These are phyloP conservation scores for Pachyrhizus erosus DNA, from an alignment of 306 rosid genomes.

Conservation along the genomic window DNA sequence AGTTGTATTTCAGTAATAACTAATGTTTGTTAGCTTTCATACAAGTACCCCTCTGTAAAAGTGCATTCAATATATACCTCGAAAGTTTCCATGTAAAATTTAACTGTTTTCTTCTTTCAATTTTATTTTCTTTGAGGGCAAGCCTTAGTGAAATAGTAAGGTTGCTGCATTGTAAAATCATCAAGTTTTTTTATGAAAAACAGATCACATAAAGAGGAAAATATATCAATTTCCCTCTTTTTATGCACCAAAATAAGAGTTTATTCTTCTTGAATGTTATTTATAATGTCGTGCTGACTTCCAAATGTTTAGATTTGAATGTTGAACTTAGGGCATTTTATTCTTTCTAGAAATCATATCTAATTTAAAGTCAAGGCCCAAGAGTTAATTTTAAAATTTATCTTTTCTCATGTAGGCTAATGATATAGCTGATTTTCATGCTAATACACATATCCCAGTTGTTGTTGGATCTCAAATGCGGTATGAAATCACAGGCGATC, in stretches of 20 bases:
- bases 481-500: constrained; percentile 87
- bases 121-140: neutral
- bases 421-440: constrained; percentile 73
- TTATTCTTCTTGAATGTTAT: constrained; percentile 8
- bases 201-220: neutral
- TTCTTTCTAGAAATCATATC: neutral
- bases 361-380: constrained; percentile 4
- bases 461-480: constrained; percentile 91
- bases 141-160: neutral
- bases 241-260: neutral
- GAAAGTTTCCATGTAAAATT: constrained; percentile 4
- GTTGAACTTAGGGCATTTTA: neutral
- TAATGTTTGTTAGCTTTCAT: neutral
- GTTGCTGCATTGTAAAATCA: neutral
- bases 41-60: neutral
- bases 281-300: neutral
- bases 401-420: constrained; percentile 61
- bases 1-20: neutral
- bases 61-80: neutral
- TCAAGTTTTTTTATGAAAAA: too few species aligned
- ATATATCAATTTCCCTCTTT: neutral
- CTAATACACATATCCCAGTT: constrained; percentile 92
- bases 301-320: constrained; percentile 20
- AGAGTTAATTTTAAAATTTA: constrained; percentile 2
- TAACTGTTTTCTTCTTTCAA: neutral